These are phyloP conservation scores for Cryptococcus sp. DNA, from an alignment of 1,284 basidiomycete species.

Conservation along the genomic window DNA sequence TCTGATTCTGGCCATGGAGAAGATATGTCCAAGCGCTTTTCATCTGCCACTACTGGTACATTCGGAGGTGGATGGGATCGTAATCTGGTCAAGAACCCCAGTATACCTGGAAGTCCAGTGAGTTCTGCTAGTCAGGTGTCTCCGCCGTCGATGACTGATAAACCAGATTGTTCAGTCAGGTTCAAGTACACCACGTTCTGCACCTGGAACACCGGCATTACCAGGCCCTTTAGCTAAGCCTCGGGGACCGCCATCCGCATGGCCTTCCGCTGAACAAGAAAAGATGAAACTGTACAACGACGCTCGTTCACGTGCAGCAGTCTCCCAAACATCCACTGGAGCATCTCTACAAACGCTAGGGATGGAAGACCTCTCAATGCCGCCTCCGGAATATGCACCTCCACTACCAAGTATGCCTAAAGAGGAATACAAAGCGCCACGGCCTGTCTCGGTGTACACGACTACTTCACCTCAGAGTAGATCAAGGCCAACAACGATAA, in stretches of 20 bases:
- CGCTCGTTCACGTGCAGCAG: slow-evolving; percentile 61
- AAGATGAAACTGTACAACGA: slow-evolving; percentile 58
- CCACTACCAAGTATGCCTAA: slow-evolving; percentile 12
- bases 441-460: slow-evolving; percentile 13
- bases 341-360: slow-evolving; percentile 31
- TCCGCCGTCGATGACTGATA: neutral
- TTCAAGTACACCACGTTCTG: neutral
- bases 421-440: slow-evolving; percentile 14
- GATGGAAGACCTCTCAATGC: slow-evolving; percentile 14
- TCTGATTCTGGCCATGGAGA: neutral
- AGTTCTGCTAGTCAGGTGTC: neutral
- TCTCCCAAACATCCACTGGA: slow-evolving; percentile 37
- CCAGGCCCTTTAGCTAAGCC: neutral
- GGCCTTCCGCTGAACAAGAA: slow-evolving; percentile 38
- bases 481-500: neutral
- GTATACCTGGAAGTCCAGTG: neutral
- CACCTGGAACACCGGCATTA: neutral
- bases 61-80: neutral
- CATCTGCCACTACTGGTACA: neutral
- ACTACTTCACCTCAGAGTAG: neutral
- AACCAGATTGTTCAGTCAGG: neutral
- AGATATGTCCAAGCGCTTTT: neutral
- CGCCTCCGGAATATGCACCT: slow-evolving; percentile 34
- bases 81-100: neutral
- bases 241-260: slow-evolving; percentile 12